phyloP scores from a whole-genome alignment of 192 early-diverging fungal genomes.

The Coemansia sp. region DNA sequence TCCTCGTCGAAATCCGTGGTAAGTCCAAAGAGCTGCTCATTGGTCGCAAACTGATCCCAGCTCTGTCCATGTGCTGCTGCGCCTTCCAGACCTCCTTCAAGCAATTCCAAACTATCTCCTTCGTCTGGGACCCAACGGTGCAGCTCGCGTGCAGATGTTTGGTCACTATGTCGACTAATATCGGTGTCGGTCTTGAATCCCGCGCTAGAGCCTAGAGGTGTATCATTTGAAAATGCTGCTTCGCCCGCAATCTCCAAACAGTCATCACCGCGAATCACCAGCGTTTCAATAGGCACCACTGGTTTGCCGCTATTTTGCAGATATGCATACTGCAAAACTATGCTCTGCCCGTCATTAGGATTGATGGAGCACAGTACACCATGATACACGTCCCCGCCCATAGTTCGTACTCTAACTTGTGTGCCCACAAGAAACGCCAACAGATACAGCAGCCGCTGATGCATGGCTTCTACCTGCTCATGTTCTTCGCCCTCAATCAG shows the following conservation, averaged over 20 bases:
- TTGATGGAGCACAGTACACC: constrained; percentile 50
- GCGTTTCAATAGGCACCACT: constrained; percentile 28
- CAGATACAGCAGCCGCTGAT: constrained; percentile 44
- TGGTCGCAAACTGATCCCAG: constrained; percentile 98
- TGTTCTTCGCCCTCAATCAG: constrained; percentile 44
- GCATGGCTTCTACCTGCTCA: constrained; percentile 47
- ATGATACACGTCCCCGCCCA: constrained; percentile 17
- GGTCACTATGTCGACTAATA: constrained; percentile 67
- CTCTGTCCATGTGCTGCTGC: constrained; percentile 9
- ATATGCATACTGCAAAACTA: constrained; percentile 47
- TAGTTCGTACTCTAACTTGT: constrained; percentile 30
- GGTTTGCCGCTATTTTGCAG: constrained; percentile 20
- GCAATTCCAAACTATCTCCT: constrained; percentile 22
- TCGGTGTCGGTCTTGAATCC: constrained; percentile 86
- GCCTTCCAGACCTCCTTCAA: constrained; percentile 26
- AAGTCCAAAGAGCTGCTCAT: constrained; percentile 91
- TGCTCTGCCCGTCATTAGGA: constrained; percentile 50
- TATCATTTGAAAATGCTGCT: constrained; percentile 21
- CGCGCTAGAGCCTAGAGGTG: constrained; percentile 1
- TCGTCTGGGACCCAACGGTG: constrained; percentile 82
- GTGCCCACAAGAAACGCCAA: constrained; percentile 41
- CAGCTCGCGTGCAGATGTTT: constrained; percentile 75
- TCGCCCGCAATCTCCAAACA: constrained; percentile 37
- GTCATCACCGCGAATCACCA: constrained; percentile 41
- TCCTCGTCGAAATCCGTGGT: constrained; percentile 95